Evolutionary conservation across 2,329 filamentous ascomycete genomes (phyloP).

Genomic region (Phyllosticta paracitricarpa): DNA sequence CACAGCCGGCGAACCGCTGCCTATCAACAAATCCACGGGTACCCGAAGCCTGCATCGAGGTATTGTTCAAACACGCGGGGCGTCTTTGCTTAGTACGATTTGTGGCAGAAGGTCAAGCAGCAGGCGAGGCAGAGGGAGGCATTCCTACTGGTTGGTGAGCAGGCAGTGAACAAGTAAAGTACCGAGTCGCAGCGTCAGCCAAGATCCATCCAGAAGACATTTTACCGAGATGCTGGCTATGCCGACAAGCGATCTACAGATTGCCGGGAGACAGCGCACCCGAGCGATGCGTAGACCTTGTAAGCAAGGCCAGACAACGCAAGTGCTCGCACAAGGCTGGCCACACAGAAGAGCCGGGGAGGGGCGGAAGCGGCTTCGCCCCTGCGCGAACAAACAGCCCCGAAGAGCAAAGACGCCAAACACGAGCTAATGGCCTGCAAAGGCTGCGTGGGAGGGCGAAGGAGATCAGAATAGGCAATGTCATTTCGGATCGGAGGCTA

Average conservation of each 20-base stretch:
- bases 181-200: background rate
- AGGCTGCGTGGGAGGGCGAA: background rate
- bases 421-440: background rate
- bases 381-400: background rate
- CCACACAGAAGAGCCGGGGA: background rate
- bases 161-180: background rate
- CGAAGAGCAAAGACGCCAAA: background rate
- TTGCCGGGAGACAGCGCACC: background rate
- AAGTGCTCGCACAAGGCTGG: background rate
- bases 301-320: background rate
- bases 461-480: background rate
- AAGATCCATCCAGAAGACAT: background rate
- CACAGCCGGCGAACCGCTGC: background rate
- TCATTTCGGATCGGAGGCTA: too few relatives aligned
- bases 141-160: background rate
- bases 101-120: background rate
- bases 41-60: background rate
- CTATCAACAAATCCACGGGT: background rate
- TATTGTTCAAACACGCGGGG: background rate
- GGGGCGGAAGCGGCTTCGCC: background rate
- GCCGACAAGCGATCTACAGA: background rate
- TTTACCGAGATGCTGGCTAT: background rate
- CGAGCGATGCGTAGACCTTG: background rate
- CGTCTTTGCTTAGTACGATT: background rate
- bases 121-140: background rate